Evolutionary conservation across 164 flowering plant genomes (phyloP).

Genomic region (Euptelea pleiosperma): DNA sequence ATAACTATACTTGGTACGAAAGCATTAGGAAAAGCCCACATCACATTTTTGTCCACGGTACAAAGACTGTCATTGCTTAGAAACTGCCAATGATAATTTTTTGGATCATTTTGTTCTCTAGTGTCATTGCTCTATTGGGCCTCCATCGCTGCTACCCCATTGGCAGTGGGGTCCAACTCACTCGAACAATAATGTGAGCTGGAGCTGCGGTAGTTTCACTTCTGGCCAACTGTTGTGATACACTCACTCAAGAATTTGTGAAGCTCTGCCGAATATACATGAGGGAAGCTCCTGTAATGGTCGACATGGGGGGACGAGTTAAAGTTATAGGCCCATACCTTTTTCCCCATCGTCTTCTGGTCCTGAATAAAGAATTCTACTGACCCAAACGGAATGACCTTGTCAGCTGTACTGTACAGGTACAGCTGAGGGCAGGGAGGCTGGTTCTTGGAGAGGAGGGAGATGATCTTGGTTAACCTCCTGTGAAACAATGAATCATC

Average conservation of each 20-base stretch:
- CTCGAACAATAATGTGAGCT: too few relatives aligned
- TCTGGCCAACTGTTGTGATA: slow-evolving; percentile 23
- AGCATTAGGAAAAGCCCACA: too few relatives aligned
- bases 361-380: slow-evolving; percentile 53
- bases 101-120: too few relatives aligned
- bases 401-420: slow-evolving; percentile 85
- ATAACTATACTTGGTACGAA: too few relatives aligned
- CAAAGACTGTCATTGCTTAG: too few relatives aligned
- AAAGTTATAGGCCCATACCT: slow-evolving; percentile 55
- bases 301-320: slow-evolving; percentile 89
- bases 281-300: slow-evolving; percentile 80
- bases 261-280: slow-evolving; percentile 45
- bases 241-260: slow-evolving; percentile 55
- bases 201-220: slow-evolving; percentile 2
- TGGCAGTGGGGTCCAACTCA: neutral
- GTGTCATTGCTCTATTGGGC: too few relatives aligned
- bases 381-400: slow-evolving; percentile 60
- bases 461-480: slow-evolving; percentile 50
- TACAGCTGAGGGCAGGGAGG: slow-evolving; percentile 86
- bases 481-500: slow-evolving; percentile 33
- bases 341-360: slow-evolving; percentile 56
- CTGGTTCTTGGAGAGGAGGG: slow-evolving; percentile 46
- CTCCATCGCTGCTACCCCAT: too few relatives aligned
- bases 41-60: too few relatives aligned
- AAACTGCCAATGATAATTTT: too few relatives aligned